Base-by-base conservation (phyloP, 2,329 filamentous ascomycete genomes). In the Microcera coccophila region DNA sequence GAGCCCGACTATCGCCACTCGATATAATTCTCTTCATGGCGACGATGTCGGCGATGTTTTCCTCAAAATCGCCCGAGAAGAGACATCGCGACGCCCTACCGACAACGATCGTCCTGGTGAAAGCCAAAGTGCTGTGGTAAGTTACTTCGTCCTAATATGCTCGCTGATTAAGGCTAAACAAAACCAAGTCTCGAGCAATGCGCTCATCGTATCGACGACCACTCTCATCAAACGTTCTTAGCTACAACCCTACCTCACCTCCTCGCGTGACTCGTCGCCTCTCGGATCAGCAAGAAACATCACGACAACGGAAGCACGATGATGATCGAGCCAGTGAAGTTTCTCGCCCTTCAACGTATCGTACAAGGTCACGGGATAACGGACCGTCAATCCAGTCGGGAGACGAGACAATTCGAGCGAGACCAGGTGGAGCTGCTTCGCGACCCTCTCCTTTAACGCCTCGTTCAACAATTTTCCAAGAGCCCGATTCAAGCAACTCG, bases 41-140 rank as follows among this genome's bases (percentile, higher is more conserved):
- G 78, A 81, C 41, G 78, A 79, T 49, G 76, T 71, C 3, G 75
- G 75, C 29, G 78, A 82, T 49, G 65, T 81, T 31, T 82, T 81
- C 49, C 70, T 82, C 46, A 74, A 69, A 41, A 81, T 82, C 45
- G 78, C 78, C 11, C 68, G 73, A 10, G 76, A 81, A 45, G 76
- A 80, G 48, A 52, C 70, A 12, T 55, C 61, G 14, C 68, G 65
- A 36, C 70, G 67, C 38, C 54, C 58, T 15, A 47, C 55, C 8
- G 66, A 69, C 33, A 63, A 65, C 5, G 63, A 62, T 32, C 54
- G 59, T 19, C 51, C 48, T 4, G 61, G 63, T 18, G 63, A 63
- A 39, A 55, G 52, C 29, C 64, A 67, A 37, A 71, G 63, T 49
- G 60, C 68, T 24, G 63, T 71, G 36, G 76, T 79, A 69, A 72